Percentiles rank a stretch among this genome's conserved stretches.
phyloP scores from a whole-genome alignment of 2,329 filamentous ascomycete species.

The Dactylellina haptotyla region DNA sequence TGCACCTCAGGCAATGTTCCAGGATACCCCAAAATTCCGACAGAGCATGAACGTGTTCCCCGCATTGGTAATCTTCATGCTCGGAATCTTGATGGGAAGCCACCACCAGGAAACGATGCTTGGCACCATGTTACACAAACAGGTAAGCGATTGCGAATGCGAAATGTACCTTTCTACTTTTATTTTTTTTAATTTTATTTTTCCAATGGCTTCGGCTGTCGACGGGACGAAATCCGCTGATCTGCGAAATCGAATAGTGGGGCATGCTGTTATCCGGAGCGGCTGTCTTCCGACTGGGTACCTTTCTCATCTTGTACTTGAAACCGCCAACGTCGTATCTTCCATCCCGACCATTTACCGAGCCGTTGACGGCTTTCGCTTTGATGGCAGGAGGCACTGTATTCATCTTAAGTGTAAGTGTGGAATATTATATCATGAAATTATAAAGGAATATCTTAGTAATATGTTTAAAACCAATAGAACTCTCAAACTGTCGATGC shows the following conservation, averaged over 20 bases:
- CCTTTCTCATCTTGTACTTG: slow-evolving; percentile 82
- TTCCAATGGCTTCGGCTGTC: slow-evolving; percentile 26
- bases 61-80: slow-evolving; percentile 81
- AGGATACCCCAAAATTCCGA: slow-evolving; percentile 67
- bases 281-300: slow-evolving; percentile 78
- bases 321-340: slow-evolving; percentile 81
- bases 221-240: slow-evolving; percentile 35
- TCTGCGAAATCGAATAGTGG: slow-evolving; percentile 70
- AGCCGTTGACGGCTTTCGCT: slow-evolving; percentile 87
- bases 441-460: neutral
- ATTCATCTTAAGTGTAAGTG: slow-evolving; percentile 87
- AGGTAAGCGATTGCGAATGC: slow-evolving; percentile 53
- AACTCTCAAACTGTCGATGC: slow-evolving; percentile 76
- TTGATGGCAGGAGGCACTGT: slow-evolving; percentile 86
- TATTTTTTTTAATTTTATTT: slow-evolving; percentile 9
- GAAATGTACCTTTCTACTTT: neutral
- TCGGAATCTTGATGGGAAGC: slow-evolving; percentile 94
- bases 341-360: slow-evolving; percentile 86
- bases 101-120: slow-evolving; percentile 86
- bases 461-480: slow-evolving; percentile 63
- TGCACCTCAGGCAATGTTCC: slow-evolving; percentile 62
- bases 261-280: slow-evolving; percentile 84
- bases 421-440: slow-evolving; percentile 56
- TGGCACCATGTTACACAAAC: slow-evolving; percentile 89
- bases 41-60: slow-evolving; percentile 72